Evolutionary conservation across 1,284 basidiomycete genomes (phyloP).

Genomic region (Marasmius fiardii): DNA sequence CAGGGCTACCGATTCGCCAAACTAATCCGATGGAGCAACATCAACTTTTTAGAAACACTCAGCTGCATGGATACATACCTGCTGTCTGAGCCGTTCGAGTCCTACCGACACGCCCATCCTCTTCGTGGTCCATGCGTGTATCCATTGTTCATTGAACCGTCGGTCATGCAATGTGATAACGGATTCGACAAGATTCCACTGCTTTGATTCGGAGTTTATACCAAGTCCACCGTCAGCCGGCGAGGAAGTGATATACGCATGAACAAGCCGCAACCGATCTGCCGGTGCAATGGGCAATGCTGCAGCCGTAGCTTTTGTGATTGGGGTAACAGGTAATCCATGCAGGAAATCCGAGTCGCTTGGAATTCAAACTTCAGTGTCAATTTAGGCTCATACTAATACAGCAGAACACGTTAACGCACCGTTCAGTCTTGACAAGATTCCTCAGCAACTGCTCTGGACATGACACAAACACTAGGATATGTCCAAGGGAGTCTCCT

Average conservation of each 20-base stretch:
- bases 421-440: conserved; percentile 77
- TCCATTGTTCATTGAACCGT: conserved; percentile 74
- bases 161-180: conserved; percentile 84
- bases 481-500: conserved; percentile 71
- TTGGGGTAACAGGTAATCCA: conserved; percentile 54
- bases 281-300: conserved; percentile 54
- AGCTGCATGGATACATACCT: conserved; percentile 33
- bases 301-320: conserved; percentile 37
- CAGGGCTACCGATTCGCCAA: conserved; percentile 85
- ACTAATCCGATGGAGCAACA: conserved; percentile 43
- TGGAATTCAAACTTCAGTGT: conserved; percentile 12
- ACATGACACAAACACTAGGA: conserved; percentile 81
- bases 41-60: neutral
- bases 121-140: conserved; percentile 60
- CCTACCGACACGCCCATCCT: conserved; percentile 55
- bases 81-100: conserved; percentile 57
- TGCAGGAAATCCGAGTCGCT: conserved; percentile 63
- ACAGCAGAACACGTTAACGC: conserved; percentile 24
- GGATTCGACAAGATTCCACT: conserved; percentile 79
- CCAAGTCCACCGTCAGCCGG: conserved; percentile 75
- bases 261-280: conserved; percentile 77
- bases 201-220: conserved; percentile 63
- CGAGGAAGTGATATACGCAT: conserved; percentile 72
- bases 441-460: conserved; percentile 58
- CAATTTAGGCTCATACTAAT: neutral